Base-by-base conservation (phyloP, 768 basidiomycete genomes). In the Clathrus columnatus region DNA sequence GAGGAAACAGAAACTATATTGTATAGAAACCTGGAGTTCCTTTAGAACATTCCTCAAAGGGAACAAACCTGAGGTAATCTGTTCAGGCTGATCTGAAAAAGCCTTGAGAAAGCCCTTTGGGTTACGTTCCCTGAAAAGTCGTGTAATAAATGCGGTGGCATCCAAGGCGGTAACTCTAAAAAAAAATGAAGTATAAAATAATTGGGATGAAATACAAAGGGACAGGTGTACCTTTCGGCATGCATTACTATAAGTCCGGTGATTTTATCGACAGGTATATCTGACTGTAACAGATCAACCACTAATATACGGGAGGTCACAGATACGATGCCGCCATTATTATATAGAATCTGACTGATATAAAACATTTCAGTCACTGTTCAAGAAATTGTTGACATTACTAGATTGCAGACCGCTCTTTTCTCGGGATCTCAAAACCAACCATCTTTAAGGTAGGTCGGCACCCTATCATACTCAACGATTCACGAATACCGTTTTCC, bases 31-130 rank as follows among this genome's bases (percentile, higher is more conserved):
- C 54, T 93, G 90, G 6, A 98, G 77, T 66, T 95, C 91, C 58
- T 92, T 91, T 80, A 99, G 83, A 59, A 95, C 87, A 51, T 85
- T 92, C 63, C 84, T 87, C 20, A 99, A 73, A 1, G 96, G 96
- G 1, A 90, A 91, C 67, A 98, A 70, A 1, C 94, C 95, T 59
- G 83, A 90, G 0, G 87, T 93, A 58, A 99, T 96, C 59, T 87
- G 82, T 67, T 98, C 96, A 4, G 95, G 93, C 63, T 97, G 88
- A 68, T 98, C 96, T 1, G 92, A 91, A 65, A 99, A 96, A 0
- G 92, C 96, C 68, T 99, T 98, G 60, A 97, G 73, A 68, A 98
- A 99, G 1, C 95, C 95, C 1, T 74, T 75, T 78, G 81, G 72
- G 97, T 99, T 71, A 85, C 83, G 68, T 96, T 85, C 44, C 5